Evolutionary conservation across 225 moss, liverwort and hornwort species (phyloP).

Genomic region (Straminergon stramineum): DNA sequence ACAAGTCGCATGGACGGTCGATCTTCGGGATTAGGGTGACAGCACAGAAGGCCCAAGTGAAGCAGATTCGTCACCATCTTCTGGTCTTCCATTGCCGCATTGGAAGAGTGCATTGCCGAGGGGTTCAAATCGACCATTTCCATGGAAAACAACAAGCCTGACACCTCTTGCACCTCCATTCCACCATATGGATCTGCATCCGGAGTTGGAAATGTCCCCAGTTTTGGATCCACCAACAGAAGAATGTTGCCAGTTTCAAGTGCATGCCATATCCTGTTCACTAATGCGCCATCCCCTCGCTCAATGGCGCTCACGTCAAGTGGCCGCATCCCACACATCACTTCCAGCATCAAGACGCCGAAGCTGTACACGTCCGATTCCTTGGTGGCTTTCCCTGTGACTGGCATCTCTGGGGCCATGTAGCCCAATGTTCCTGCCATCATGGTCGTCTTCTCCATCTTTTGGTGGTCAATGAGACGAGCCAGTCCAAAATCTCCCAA

Average conservation of each 20-base stretch:
- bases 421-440: slow-evolving; percentile 15
- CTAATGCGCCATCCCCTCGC: not conserved
- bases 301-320: not conserved
- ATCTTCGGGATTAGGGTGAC: not conserved
- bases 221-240: not conserved
- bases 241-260: not conserved
- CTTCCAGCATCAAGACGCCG: not conserved
- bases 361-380: slow-evolving; percentile 23
- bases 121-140: not conserved
- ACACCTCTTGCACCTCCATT: not conserved
- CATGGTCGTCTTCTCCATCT: slow-evolving; percentile 14
- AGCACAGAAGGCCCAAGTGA: slow-evolving; percentile 10
- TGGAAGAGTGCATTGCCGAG: not conserved
- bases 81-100: not conserved
- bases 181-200: not conserved
- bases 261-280: not conserved
- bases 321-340: not conserved
- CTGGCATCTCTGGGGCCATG: not conserved
- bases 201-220: not conserved
- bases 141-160: not conserved
- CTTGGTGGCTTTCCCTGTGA: slow-evolving; percentile 11
- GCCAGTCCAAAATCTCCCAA: slow-evolving; percentile 28
- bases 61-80: not conserved
- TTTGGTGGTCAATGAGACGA: slow-evolving; percentile 1
- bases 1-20: not conserved